Base-by-base conservation (phyloP, 441 rosid genomes). In the Gossypium schwendimanii region DNA sequence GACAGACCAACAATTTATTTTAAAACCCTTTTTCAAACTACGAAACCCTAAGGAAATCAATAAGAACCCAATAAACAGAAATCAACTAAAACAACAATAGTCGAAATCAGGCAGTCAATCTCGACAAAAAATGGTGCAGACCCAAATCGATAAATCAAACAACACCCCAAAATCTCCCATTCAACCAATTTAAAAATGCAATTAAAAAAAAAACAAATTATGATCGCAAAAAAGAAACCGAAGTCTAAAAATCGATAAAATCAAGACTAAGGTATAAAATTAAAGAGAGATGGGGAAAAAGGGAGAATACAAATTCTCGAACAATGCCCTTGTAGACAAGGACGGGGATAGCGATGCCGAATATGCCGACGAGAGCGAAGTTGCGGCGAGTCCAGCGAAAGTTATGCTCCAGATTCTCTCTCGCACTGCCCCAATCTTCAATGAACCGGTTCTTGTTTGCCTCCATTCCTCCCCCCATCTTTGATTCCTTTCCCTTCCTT, bases 391-490 rank as follows among this genome's bases (percentile, higher is more conserved):
- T 85, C 94, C 96, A 92, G 0, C 97, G 90, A 85, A 92, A 92
- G 78, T 92, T 92, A 59, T 88, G 73, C 79, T 92, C 97, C 14
- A 92, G 89, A 71, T 85, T 92, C 93, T 92, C 97, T 3, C 97
- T 84, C 0, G 87, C 92, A 0, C 85, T 9, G 81, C 94, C 23
- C 98, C 98, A 92, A 0, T 92, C 98, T 81, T 92, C 98, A 20
- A 92, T 87, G 88, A 84, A 90, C 77, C 50, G 86, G 83, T 92
- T 92, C 89, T 88, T 92, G 87, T 88, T 87, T 2, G 90, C 44
- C 68, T 89, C 98, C 98, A 92, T 92, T 53, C 98, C 98, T 77
- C 98, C 98, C 15, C 91, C 96, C 96, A 90, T 90, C 70, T 76
- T 77, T 33, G 41, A 60, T 62, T 44, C 72, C 23, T 60, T 55